These are phyloP conservation scores for Macrocybe gigantea DNA, from an alignment of 768 basidiomycete species.

Conservation along the genomic window DNA sequence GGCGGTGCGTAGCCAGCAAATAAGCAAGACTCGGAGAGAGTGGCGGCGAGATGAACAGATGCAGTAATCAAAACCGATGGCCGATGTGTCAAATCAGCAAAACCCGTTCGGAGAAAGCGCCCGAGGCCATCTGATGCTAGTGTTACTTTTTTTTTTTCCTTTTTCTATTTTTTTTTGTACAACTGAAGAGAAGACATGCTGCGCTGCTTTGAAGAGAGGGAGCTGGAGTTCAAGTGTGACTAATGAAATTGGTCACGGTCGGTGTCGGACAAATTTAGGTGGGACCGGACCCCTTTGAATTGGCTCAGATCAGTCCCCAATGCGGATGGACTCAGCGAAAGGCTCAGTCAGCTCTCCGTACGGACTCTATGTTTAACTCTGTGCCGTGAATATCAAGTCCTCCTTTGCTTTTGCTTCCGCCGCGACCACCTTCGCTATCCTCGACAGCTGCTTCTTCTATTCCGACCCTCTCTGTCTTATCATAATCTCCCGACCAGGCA, in stretches of 20 bases:
- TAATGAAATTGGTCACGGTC: too few species aligned
- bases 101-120: neutral
- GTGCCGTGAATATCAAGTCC: slow-evolving; percentile 5
- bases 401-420: slow-evolving; percentile 11
- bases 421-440: slow-evolving; percentile 1
- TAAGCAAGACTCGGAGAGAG: too few species aligned
- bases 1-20: too few species aligned
- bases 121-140: too few species aligned
- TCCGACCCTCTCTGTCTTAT: slow-evolving; percentile 1
- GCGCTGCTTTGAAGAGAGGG: too few species aligned
- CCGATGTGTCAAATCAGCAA: slow-evolving; percentile 3
- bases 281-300: slow-evolving; percentile 5
- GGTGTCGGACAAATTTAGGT: too few species aligned
- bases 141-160: too few species aligned
- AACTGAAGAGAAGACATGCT: too few species aligned
- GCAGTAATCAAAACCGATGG: slow-evolving; percentile 6
- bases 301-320: slow-evolving; percentile 8
- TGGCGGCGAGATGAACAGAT: neutral
- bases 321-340: slow-evolving; percentile 3
- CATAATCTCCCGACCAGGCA: slow-evolving; percentile 4
- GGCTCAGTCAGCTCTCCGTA: slow-evolving; percentile 20
- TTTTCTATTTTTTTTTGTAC: too few species aligned
- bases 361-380: slow-evolving; percentile 20
- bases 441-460: slow-evolving; percentile 7
- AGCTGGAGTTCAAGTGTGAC: too few species aligned